Conservation (phyloP, 371 early-diverging fungal genomes). For the Ordospora colligata region DNA sequence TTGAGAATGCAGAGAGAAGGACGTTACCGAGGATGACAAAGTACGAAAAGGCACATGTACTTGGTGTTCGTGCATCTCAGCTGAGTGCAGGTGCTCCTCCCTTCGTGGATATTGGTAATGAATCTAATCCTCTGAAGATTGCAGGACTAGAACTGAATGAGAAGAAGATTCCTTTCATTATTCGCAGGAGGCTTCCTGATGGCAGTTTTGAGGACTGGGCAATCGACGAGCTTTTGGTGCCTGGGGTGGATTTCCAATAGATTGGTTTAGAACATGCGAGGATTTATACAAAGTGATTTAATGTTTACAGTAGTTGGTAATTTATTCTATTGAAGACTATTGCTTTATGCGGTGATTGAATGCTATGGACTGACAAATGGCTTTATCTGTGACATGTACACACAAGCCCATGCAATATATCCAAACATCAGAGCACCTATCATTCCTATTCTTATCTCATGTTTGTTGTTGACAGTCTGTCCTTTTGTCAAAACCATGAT, state of each 20-base stretch:
- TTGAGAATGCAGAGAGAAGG: slow-evolving; percentile 60
- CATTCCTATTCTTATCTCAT: slow-evolving; percentile 31
- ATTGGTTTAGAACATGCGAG: not conserved
- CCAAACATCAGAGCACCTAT: slow-evolving; percentile 41
- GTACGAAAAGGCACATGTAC: slow-evolving; percentile 89
- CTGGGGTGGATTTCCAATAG: slow-evolving; percentile 54
- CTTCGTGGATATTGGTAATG: slow-evolving; percentile 86
- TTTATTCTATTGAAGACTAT: not conserved
- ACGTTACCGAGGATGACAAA: slow-evolving; percentile 99
- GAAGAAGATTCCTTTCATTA: slow-evolving; percentile 82
- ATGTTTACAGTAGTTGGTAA: not conserved
- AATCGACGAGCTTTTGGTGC: slow-evolving; percentile 74
- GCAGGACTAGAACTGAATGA: slow-evolving; percentile 89
- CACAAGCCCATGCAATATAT: slow-evolving; percentile 49
- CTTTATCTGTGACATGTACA: slow-evolving; percentile 47
- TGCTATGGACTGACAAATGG: slow-evolving; percentile 43
- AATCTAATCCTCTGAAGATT: slow-evolving; percentile 89
- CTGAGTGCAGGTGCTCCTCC: slow-evolving; percentile 87
- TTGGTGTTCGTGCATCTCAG: slow-evolving; percentile 70
- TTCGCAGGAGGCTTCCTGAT: slow-evolving; percentile 88
- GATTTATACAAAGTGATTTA: not conserved
- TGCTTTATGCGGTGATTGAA: not conserved
- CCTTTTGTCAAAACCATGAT: slow-evolving; percentile 11
- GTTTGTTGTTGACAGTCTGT: slow-evolving; percentile 1
- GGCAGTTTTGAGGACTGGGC: slow-evolving; percentile 91